Conservation (phyloP, 768 basidiomycete species). For the Mycena vulgaris region DNA sequence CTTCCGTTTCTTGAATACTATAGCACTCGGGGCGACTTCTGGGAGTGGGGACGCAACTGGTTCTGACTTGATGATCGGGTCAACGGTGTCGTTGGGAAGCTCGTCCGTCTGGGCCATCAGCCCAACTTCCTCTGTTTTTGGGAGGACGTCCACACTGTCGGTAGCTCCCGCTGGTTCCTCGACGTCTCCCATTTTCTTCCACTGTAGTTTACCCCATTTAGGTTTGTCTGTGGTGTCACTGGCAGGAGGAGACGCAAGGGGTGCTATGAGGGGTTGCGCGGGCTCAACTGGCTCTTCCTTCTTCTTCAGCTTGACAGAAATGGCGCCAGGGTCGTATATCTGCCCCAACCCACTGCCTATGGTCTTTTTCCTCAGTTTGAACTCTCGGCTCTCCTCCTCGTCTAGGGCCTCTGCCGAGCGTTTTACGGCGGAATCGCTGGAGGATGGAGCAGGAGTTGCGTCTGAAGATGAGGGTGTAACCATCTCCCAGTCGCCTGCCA, state of each 20-base stretch:
- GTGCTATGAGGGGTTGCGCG: slow-evolving; percentile 20
- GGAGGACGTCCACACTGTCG: neutral
- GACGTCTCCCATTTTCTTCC: slow-evolving; percentile 42
- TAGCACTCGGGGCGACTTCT: slow-evolving; percentile 21
- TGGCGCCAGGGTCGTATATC: slow-evolving; percentile 84
- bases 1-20: slow-evolving; percentile 53
- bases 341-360: slow-evolving; percentile 76
- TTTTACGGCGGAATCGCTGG: slow-evolving; percentile 47
- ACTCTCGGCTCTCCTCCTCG: slow-evolving; percentile 72
- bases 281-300: slow-evolving; percentile 57
- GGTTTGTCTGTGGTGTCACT: slow-evolving; percentile 31
- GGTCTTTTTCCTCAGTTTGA: slow-evolving; percentile 79
- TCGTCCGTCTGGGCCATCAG: slow-evolving; percentile 1
- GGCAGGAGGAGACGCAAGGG: slow-evolving; percentile 26
- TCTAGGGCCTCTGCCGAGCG: slow-evolving; percentile 55
- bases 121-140: slow-evolving; percentile 20
- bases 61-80: slow-evolving; percentile 28
- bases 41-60: slow-evolving; percentile 11
- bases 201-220: slow-evolving; percentile 54
- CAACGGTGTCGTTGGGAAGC: neutral
- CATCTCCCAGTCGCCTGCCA: slow-evolving; percentile 85
- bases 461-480: slow-evolving; percentile 56
- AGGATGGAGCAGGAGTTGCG: slow-evolving; percentile 39
- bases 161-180: neutral
- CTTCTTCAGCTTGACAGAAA: slow-evolving; percentile 77